phyloP scores from a whole-genome alignment of 441 rosid genomes.

The Brassica hybrid region DNA sequence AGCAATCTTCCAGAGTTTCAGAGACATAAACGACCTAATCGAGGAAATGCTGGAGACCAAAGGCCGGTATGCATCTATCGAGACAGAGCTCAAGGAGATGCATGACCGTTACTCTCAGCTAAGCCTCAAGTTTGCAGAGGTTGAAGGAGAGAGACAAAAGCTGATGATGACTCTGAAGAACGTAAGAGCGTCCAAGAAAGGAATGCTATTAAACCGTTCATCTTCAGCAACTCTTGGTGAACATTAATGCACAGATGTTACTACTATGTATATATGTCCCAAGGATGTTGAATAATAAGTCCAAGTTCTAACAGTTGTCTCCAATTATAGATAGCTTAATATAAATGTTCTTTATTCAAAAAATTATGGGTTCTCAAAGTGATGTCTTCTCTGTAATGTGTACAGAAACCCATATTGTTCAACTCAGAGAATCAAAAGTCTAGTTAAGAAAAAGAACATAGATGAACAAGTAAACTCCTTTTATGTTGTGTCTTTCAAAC shows the following conservation, averaged over 20 bases:
- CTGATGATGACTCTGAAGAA: slow-evolving; percentile 91
- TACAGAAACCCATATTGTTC: slow-evolving; percentile 38
- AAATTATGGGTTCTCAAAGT: slow-evolving; percentile 25
- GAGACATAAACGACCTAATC: slow-evolving; percentile 91
- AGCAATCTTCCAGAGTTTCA: slow-evolving; percentile 93
- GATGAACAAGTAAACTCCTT: slow-evolving; percentile 12
- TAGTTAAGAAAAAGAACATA: slow-evolving; percentile 16
- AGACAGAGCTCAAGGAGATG: slow-evolving; percentile 83
- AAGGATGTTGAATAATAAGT: slow-evolving; percentile 37
- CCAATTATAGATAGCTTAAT: slow-evolving; percentile 40
- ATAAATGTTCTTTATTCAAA: slow-evolving; percentile 28
- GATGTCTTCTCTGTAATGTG: slow-evolving; percentile 25
- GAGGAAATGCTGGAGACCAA: slow-evolving; percentile 86
- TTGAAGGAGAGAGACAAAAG: slow-evolving; percentile 84
- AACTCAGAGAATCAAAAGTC: slow-evolving; percentile 17
- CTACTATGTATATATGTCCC: slow-evolving; percentile 55
- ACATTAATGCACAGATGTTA: slow-evolving; percentile 46
- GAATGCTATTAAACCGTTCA: slow-evolving; percentile 49
- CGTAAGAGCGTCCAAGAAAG: slow-evolving; percentile 75
- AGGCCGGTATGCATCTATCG: slow-evolving; percentile 64
- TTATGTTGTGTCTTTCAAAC: not conserved
- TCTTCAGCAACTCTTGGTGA: slow-evolving; percentile 66
- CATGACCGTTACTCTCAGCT: slow-evolving; percentile 79
- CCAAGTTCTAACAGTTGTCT: slow-evolving; percentile 29
- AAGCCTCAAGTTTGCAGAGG: slow-evolving; percentile 86